These are phyloP conservation scores for Linum tenue DNA, from an alignment of 345 rosid genomes.

Conservation along the genomic window DNA sequence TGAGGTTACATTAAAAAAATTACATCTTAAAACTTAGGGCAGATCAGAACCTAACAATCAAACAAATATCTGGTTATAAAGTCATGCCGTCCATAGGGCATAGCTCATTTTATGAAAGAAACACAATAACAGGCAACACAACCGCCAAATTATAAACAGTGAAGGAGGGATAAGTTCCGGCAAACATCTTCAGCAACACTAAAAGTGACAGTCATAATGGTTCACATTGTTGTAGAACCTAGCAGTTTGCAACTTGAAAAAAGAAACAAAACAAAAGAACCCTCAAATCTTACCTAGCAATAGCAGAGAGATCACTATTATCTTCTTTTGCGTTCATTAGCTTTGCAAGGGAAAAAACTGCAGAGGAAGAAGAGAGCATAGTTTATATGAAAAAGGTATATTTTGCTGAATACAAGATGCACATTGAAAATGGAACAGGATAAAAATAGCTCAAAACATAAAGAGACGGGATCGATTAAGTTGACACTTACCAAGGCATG, in stretches of 20 bases:
- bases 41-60: not conserved
- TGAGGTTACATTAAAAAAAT: no score
- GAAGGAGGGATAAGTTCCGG: not conserved
- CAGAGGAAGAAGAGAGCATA: slow-evolving; percentile 5
- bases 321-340: slow-evolving; percentile 87
- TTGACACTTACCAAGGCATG: slow-evolving; percentile 66
- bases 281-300: slow-evolving; percentile 62
- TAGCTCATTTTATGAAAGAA: no score
- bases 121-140: not conserved
- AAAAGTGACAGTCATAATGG: not conserved
- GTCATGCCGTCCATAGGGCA: not conserved
- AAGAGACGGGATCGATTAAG: not conserved
- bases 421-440: not conserved
- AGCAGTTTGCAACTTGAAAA: not conserved
- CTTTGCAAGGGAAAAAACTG: slow-evolving; percentile 92
- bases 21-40: not conserved
- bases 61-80: not conserved
- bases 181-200: not conserved
- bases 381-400: not conserved
- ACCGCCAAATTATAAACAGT: no score
- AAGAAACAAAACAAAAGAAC: not conserved
- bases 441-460: no score
- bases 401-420: slow-evolving; percentile 1
- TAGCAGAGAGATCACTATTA: slow-evolving; percentile 84
- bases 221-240: not conserved